Evolutionary conservation across 805 yeast species (phyloP), one percentile per base, ranked within the genome.

Genomic region (Torulaspora quercuum): DNA sequence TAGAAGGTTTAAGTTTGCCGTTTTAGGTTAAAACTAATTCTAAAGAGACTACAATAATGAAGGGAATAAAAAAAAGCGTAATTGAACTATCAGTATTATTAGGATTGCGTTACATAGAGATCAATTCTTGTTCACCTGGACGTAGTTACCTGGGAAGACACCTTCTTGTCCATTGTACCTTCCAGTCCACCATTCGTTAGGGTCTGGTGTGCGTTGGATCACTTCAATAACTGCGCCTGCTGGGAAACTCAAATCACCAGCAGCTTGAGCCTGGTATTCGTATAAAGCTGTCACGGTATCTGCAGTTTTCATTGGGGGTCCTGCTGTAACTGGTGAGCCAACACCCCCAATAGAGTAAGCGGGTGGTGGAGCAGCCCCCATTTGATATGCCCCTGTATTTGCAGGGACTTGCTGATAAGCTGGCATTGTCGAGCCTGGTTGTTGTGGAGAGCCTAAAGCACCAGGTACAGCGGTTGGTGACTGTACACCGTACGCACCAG

Each of bases 131-230:
- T 78, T 78, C 49, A 86, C 60, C 59, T 83, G 90, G 17, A 92
- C 98, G 54, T 92, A 92, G 58, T 90, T 92, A 7, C 96, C 98
- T 5, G 98, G 98, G 69, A 94, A 92, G 7, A 80, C 82, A 41
- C 98, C 98, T 41, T 82, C 80, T 41, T 71, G 81, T 6, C 96
- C 97, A 51, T 87, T 85, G 45, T 74, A 67, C 25, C 72, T 65
- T 9, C 98, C 98, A 0, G 96, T 87, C 98, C 98, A 92, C 98
- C 98, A 92, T 5, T 95, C 98, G 53, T 86, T 87, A 35, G 80
- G 73, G 58, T 88, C 95, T 0, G 76, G 70, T 1, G 95, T 82
- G 54, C 86, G 80, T 56, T 87, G 84, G 3, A 88, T 76, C 42
- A 92, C 71, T 50, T 85, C 84, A 48, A 92, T 89, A 19, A 78